These are phyloP conservation scores for Paramecium tetraurelia DNA, from an alignment of 73 alveolate genomes.

Conservation along the genomic window DNA sequence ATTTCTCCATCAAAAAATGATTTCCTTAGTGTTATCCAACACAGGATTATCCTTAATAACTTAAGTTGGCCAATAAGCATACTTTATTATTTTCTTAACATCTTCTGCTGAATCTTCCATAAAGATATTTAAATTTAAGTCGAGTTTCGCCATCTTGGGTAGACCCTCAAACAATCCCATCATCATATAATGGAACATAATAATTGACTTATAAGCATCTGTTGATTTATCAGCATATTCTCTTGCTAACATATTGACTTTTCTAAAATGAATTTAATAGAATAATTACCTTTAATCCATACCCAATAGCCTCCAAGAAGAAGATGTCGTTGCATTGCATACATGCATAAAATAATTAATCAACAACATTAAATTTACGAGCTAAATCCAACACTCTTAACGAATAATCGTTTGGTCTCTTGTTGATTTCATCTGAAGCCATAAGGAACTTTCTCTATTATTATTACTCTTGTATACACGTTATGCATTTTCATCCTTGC, in stretches of 20 bases:
- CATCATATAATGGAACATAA: conserved; percentile 95
- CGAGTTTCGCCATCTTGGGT: conserved; percentile 96
- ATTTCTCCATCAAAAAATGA: conserved; percentile 84
- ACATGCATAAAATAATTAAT: conserved; percentile 48
- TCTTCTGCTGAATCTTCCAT: conserved; percentile 99
- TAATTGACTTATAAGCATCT: conserved; percentile 88
- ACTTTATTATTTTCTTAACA: conserved; percentile 92
- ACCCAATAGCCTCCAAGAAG: conserved; percentile 94
- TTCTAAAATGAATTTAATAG: conserved; percentile 65
- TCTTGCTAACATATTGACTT: conserved; percentile 98
- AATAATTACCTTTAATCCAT: conserved; percentile 82
- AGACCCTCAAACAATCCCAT: conserved; percentile 95
- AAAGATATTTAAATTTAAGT: conserved; percentile 98
- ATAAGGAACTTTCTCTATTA: conserved; percentile 83
- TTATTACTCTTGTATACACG: conserved; percentile 3
- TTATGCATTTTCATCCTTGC: conserved; percentile 98
- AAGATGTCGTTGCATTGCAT: conserved; percentile 99
- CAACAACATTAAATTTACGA: conserved; percentile 86
- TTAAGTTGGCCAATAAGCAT: conserved; percentile 95
- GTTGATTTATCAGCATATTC: conserved; percentile 92
- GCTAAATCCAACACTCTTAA: conserved; percentile 97
- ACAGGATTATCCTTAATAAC: conserved; percentile 85
- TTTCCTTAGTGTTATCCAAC: conserved; percentile 82
- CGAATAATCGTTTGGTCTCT: conserved; percentile 98
- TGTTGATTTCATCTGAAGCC: conserved; percentile 99